Conservation (phyloP, 495 filamentous ascomycete genomes). For the Trichocladium antarcticum region DNA sequence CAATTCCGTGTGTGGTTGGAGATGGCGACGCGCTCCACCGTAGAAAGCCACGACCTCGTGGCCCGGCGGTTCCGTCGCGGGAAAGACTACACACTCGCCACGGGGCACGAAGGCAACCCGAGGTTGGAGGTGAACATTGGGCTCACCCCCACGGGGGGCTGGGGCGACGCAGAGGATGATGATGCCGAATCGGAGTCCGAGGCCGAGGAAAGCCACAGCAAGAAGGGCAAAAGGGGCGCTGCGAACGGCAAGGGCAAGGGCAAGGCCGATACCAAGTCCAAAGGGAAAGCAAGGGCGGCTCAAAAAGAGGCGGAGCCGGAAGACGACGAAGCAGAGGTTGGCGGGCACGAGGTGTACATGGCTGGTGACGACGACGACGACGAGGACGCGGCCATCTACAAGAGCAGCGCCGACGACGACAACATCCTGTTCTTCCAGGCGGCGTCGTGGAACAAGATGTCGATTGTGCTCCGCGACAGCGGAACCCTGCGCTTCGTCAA, state of each 20-base stretch:
- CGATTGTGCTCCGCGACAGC: slow-evolving; percentile 76
- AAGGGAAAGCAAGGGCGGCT: slow-evolving; percentile 18
- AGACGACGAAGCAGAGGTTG: slow-evolving; percentile 46
- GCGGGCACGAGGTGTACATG: slow-evolving; percentile 90
- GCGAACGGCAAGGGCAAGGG: slow-evolving; percentile 34
- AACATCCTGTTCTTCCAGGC: slow-evolving; percentile 83
- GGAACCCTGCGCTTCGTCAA: slow-evolving; percentile 89
- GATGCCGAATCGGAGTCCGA: slow-evolving; percentile 31
- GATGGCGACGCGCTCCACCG: slow-evolving; percentile 57
- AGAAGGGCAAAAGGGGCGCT: slow-evolving; percentile 35
- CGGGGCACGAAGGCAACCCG: slow-evolving; percentile 65
- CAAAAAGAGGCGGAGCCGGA: slow-evolving; percentile 16
- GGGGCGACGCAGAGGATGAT: slow-evolving; percentile 63
- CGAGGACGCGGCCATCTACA: slow-evolving; percentile 79
- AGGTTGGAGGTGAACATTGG: slow-evolving; percentile 78
- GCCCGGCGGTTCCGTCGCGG: slow-evolving; percentile 78
- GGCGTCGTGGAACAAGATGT: slow-evolving; percentile 80
- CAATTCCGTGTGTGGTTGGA: slow-evolving; percentile 87
- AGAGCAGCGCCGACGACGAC: slow-evolving; percentile 69
- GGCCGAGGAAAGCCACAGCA: slow-evolving; percentile 16
- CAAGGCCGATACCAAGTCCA: slow-evolving; percentile 22
- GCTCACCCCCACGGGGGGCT: slow-evolving; percentile 69
- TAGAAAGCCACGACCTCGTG: slow-evolving; percentile 58
- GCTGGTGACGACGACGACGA: slow-evolving; percentile 66
- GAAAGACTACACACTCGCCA: slow-evolving; percentile 86